Base-by-base conservation (phyloP, 2,329 filamentous ascomycete species). In the Myotisia sp. region DNA sequence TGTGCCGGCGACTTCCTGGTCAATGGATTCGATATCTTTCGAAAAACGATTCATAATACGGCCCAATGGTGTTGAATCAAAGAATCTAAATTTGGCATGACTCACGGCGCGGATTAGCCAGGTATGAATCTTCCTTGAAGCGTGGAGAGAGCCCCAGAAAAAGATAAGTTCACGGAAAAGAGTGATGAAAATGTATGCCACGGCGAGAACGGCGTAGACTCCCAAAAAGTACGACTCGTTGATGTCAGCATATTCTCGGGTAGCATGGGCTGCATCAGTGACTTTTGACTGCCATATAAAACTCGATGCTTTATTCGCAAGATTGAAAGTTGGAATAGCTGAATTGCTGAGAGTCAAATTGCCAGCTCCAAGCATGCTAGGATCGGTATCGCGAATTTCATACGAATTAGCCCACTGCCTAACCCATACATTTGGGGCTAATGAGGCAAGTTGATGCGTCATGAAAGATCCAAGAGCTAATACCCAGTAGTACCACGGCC, bases 1-100 rank as follows among this genome's bases (percentile, higher is more conserved):
- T 26, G 92, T 76, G 2, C 86, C 84, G 0, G 90, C 86, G 38
- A 98, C 82, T 55, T 98, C 90, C 54, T 98, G 90, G 46, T 98
- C 90, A 13, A 98, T 70, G 7, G 85, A 76, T 55, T 98, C 86
- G 9, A 98, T 72, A 54, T 98, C 90, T 58, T 95, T 95, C 54
- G 87, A 95, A 62, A 98, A 98, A 13, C 90, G 76, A 58, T 98
- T 98, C 78, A 95, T 95, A 49, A 98, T 69, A 58, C 94, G 87
- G 8, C 90, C 90, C 0, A 95, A 71, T 2, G 90, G 90, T 0
- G 90, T 98, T 1, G 87, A 80, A 51, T 98, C 90, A 50, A 98
- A 98, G 63, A 98, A 98, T 52, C 82, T 85, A 67, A 98, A 95
- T 53, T 85, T 87, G 19, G 90, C 90, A 45, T 86, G 76, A 9